phyloP scores from a whole-genome alignment of 139 green algal genomes.

The Volvox reticuliferus region DNA sequence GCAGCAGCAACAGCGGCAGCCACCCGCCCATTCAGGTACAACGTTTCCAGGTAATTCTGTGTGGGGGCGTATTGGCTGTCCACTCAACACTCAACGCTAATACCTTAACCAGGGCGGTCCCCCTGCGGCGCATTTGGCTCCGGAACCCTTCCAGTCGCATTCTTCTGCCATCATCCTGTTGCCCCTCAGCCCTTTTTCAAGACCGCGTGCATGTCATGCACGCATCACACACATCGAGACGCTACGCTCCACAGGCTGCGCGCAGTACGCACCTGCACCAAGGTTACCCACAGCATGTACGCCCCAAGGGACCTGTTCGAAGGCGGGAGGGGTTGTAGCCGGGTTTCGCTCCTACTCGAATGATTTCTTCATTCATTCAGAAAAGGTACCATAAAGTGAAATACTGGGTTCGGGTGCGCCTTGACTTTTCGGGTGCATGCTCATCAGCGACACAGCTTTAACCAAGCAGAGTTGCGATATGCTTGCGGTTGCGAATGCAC shows the following conservation, averaged over 20 bases:
- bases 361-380: too few relatives aligned
- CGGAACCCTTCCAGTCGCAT: not conserved
- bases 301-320: not conserved
- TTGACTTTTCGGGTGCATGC: too few relatives aligned
- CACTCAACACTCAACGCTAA: not conserved
- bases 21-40: too few relatives aligned
- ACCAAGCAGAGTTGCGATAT: too few relatives aligned
- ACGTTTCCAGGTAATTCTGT: not conserved
- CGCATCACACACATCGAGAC: not conserved
- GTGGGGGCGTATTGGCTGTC: not conserved
- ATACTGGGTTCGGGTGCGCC: too few relatives aligned
- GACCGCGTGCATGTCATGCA: not conserved
- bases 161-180: not conserved
- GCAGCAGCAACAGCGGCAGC: not conserved
- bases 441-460: not conserved
- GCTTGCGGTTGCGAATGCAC: too few relatives aligned
- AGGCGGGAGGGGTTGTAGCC: not conserved
- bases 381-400: too few relatives aligned
- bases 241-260: too few relatives aligned
- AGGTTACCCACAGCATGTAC: constrained; percentile 30
- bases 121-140: too few relatives aligned
- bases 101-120: too few relatives aligned
- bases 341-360: not conserved
- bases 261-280: constrained; percentile 14
- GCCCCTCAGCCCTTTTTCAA: too few relatives aligned